A percentile compares a stretch with the other conserved stretches of the same genome.
phyloP scores from a whole-genome alignment of 208 protist species.

The Leishmania martiniquensis region DNA sequence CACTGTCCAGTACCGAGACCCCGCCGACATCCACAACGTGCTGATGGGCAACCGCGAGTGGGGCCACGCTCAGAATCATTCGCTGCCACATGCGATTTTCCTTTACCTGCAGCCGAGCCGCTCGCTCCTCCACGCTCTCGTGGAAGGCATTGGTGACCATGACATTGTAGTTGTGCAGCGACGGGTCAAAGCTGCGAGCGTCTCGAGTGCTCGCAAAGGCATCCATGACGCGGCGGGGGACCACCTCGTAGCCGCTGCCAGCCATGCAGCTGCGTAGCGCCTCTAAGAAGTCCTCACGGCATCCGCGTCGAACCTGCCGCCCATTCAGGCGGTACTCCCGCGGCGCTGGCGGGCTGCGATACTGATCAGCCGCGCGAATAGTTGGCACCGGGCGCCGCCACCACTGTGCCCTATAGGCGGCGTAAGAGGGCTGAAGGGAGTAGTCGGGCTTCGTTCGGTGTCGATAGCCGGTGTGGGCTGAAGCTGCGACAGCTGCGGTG shows the following conservation, averaged over 20 bases:
- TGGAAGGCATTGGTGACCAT: constrained; percentile 27
- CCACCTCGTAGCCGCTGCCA: constrained; percentile 2
- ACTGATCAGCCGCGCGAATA: constrained; percentile 7
- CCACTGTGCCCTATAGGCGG: background rate
- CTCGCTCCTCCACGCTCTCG: constrained; percentile 18
- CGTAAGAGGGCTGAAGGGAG: constrained; percentile 30
- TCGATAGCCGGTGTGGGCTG: background rate
- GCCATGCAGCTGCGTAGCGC: constrained; percentile 14
- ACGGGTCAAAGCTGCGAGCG: background rate
- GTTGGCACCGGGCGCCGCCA: constrained; percentile 2
- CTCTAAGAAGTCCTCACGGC: constrained; percentile 11
- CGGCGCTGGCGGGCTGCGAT: background rate
- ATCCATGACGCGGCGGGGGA: constrained; percentile 12
- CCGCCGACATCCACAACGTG: background rate
- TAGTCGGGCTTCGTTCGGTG: constrained; percentile 27
- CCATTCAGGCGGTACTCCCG: constrained; percentile 12
- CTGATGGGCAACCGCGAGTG: constrained; percentile 14
- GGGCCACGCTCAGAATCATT: constrained; percentile 32
- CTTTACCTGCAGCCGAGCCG: constrained; percentile 21
- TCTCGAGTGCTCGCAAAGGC: constrained; percentile 9
- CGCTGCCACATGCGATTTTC: constrained; percentile 38
- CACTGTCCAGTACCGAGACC: constrained; percentile 42
- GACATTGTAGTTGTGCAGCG: constrained; percentile 34
- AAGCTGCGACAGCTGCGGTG: background rate
- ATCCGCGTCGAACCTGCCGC: background rate